These are phyloP conservation scores for Apiotrichum sp. DNA, from an alignment of 1,284 basidiomycete genomes.

Conservation along the genomic window DNA sequence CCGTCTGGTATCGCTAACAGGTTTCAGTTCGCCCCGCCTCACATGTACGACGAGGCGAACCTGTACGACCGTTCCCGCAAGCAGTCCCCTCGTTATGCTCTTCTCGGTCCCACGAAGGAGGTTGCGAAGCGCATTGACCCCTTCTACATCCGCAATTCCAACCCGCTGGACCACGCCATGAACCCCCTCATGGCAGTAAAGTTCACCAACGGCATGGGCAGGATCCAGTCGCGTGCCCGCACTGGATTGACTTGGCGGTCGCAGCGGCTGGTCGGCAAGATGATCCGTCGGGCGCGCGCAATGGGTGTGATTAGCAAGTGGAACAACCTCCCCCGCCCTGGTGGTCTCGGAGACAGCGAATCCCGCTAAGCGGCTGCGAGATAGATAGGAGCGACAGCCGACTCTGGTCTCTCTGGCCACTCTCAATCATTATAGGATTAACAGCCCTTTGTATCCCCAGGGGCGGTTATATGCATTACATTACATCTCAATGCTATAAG, in stretches of 20 bases:
- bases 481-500: neutral
- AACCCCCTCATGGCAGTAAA: constrained; percentile 64
- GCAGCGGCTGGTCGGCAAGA: constrained; percentile 76
- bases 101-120: constrained; percentile 34
- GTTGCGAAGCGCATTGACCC: constrained; percentile 39
- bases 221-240: constrained; percentile 63
- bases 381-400: too few relatives aligned
- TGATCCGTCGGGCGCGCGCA: constrained; percentile 82
- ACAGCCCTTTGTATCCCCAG: too few relatives aligned
- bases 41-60: constrained; percentile 8
- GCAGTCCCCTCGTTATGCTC: constrained; percentile 16
- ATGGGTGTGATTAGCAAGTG: constrained; percentile 75
- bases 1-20: neutral
- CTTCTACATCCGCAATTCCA: constrained; percentile 32
- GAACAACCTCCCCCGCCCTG: constrained; percentile 22
- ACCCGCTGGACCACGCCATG: constrained; percentile 37
- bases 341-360: constrained; percentile 15
- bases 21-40: constrained; percentile 12
- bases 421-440: too few relatives aligned
- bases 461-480: neutral
- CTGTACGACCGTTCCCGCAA: constrained; percentile 12
- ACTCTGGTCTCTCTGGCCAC: too few relatives aligned
- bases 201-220: constrained; percentile 78
- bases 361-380: too few relatives aligned
- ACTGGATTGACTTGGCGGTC: constrained; percentile 74